Conservation (phyloP, 1,284 basidiomycete genomes). For the Cystobasidium pallidum region DNA sequence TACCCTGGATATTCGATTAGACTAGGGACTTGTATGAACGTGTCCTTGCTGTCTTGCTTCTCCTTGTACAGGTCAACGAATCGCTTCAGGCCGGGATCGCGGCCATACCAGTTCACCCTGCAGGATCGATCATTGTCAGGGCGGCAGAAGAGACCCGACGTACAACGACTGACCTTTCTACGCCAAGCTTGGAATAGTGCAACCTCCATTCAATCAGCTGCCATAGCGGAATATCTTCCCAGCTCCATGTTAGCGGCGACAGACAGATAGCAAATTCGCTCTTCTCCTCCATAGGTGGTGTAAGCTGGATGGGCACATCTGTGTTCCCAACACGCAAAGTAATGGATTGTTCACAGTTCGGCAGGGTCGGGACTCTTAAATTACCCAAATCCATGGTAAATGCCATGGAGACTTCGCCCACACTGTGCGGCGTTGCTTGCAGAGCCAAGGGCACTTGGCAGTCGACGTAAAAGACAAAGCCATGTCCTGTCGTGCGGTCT, state of each 20-base stretch:
- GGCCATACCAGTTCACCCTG: constrained; percentile 35
- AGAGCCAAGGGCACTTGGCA: constrained; percentile 13
- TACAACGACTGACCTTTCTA: constrained; percentile 7
- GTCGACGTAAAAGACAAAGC: constrained; percentile 36
- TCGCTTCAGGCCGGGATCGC: constrained; percentile 4
- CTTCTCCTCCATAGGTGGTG: constrained; percentile 33
- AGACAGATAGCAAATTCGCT: constrained; percentile 30
- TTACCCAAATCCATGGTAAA: constrained; percentile 12
- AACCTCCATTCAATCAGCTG: constrained; percentile 24
- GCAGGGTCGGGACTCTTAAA: background rate
- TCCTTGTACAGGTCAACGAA: constrained; percentile 28
- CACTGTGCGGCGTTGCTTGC: background rate
- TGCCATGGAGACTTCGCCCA: background rate
- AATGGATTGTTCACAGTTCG: background rate
- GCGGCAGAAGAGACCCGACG: background rate
- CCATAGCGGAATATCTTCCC: constrained; percentile 18
- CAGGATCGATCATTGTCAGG: background rate
- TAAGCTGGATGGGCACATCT: constrained; percentile 8
- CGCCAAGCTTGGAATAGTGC: constrained; percentile 24
- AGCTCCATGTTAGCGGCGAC: constrained; percentile 10
- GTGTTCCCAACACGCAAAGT: background rate
- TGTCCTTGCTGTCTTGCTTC: constrained; percentile 24
- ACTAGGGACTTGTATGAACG: constrained; percentile 15
- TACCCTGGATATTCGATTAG: constrained; percentile 8
- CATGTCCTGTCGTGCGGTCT: constrained; percentile 27